Percentiles rank a stretch among this genome's conserved stretches.
Evolutionary conservation across 2,329 filamentous ascomycete genomes (phyloP).

Genomic region (Ascochyta lentis): DNA sequence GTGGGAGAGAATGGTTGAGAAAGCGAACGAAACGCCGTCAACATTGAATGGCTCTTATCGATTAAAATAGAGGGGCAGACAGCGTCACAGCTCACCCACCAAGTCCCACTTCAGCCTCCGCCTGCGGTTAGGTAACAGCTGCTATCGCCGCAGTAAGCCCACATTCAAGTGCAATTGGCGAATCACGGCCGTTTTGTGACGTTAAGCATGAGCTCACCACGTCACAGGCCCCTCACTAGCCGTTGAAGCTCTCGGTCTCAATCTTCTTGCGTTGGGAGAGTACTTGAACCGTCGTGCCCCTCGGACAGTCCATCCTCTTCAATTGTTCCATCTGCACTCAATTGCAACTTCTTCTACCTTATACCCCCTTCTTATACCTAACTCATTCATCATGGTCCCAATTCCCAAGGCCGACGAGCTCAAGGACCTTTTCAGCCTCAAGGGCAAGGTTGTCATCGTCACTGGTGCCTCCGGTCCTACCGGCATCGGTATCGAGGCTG

Average conservation of each 20-base stretch:
- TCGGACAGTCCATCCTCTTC: slow-evolving; percentile 18
- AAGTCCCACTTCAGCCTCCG: slow-evolving; percentile 29
- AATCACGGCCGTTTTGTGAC: slow-evolving; percentile 15
- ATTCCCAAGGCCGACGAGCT: slow-evolving; percentile 66
- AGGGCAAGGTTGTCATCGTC: slow-evolving; percentile 61
- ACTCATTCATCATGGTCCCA: slow-evolving; percentile 57
- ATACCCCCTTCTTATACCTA: slow-evolving; percentile 9
- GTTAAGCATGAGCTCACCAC: slow-evolving; percentile 27
- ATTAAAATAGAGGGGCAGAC: slow-evolving; percentile 13
- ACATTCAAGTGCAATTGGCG: slow-evolving; percentile 27
- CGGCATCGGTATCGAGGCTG: slow-evolving; percentile 72
- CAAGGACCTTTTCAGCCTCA: slow-evolving; percentile 61
- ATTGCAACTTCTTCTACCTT: slow-evolving; percentile 19
- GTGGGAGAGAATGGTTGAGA: slow-evolving; percentile 11
- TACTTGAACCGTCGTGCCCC: slow-evolving; percentile 46
- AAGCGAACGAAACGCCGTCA: slow-evolving; percentile 4
- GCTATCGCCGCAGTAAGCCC: slow-evolving; percentile 29
- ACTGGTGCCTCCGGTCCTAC: slow-evolving; percentile 66
- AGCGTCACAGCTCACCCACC: slow-evolving; percentile 23
- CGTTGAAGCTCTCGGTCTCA: slow-evolving; percentile 22
- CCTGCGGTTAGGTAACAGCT: slow-evolving; percentile 26
- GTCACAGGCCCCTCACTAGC: slow-evolving; percentile 38
- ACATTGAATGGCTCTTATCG: too few relatives aligned
- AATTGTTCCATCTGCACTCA: slow-evolving; percentile 22
- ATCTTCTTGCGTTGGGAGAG: slow-evolving; percentile 27